phyloP scores from a whole-genome alignment of 371 early-diverging fungal genomes.

The Globomyces sp. region DNA sequence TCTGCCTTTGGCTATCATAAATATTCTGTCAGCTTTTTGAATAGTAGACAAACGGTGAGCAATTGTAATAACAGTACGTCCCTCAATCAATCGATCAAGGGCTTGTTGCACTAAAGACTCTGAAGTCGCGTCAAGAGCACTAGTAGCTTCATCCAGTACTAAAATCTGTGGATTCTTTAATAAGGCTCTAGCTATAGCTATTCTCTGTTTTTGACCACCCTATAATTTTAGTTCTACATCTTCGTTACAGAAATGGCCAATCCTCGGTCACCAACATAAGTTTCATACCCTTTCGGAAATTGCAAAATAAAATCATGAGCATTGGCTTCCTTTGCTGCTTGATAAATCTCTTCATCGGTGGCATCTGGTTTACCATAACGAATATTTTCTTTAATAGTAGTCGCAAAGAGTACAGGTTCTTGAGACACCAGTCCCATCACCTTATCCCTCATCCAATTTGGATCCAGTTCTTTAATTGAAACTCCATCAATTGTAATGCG shows the following conservation, averaged over 20 bases:
- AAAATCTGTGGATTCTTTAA: conserved; percentile 33
- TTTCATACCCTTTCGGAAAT: conserved; percentile 75
- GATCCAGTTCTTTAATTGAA: conserved; percentile 7
- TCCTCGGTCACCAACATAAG: conserved; percentile 80
- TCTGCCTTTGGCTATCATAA: conserved; percentile 35
- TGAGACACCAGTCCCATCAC: conserved; percentile 83
- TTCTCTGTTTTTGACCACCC: conserved; percentile 88
- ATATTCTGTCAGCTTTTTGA: conserved; percentile 38
- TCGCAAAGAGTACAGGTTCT: conserved; percentile 87
- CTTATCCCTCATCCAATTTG: conserved; percentile 32
- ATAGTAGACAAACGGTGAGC: conserved; percentile 73
- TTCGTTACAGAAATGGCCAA: conserved; percentile 52
- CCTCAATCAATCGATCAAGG: conserved; percentile 65
- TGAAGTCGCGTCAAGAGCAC: conserved; percentile 60
- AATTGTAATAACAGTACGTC: conserved; percentile 86
- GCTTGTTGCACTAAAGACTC: conserved; percentile 78
- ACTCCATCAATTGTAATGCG: conserved; percentile 21
- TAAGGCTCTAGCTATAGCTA: conserved; percentile 37
- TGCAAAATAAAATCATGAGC: conserved; percentile 71
- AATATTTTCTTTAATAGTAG: conserved; percentile 78
- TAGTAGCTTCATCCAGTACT: conserved; percentile 48
- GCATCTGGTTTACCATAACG: conserved; percentile 52
- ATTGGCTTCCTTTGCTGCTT: conserved; percentile 70
- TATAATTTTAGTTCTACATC: too few species aligned
- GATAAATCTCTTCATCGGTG: conserved; percentile 54